Evolutionary conservation across 2,329 filamentous ascomycete species (phyloP).

Genomic region (Metarhizium guizhouense): DNA sequence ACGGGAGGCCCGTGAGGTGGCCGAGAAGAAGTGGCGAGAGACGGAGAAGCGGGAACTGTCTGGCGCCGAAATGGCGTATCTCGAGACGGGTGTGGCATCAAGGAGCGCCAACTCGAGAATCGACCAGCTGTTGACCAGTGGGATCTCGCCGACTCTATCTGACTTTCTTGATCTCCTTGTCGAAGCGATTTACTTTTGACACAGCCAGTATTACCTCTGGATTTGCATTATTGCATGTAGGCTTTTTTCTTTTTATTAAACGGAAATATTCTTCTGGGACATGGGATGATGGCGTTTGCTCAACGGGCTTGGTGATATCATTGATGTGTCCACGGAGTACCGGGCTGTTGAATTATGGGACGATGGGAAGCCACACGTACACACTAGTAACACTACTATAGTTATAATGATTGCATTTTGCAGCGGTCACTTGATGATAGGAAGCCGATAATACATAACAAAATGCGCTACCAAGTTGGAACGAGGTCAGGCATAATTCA

Average conservation of each 20-base stretch:
- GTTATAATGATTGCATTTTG: not conserved
- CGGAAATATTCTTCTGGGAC: not conserved
- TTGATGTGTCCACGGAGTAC: not conserved
- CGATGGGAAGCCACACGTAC: not conserved
- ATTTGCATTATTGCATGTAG: not conserved
- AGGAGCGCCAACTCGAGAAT: conserved; percentile 16
- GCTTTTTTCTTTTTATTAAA: too few relatives aligned
- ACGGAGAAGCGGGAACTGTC: conserved; percentile 51
- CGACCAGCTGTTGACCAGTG: conserved; percentile 22
- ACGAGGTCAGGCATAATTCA: too few relatives aligned
- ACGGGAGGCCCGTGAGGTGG: conserved; percentile 58
- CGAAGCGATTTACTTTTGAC: conserved; percentile 18
- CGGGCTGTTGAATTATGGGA: not conserved
- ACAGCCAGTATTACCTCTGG: not conserved
- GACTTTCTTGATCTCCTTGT: conserved; percentile 38
- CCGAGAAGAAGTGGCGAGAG: conserved; percentile 62
- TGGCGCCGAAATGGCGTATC: conserved; percentile 44
- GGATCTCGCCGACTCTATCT: conserved; percentile 27
- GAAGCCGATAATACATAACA: not conserved
- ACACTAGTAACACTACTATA: not conserved
- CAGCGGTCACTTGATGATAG: not conserved
- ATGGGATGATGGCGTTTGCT: not conserved
- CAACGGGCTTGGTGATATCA: not conserved
- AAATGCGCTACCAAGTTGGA: too few relatives aligned
- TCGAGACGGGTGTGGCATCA: conserved; percentile 42